These are phyloP conservation scores for Aspergillus diversus DNA, from an alignment of 495 filamentous ascomycete genomes.

Conservation along the genomic window DNA sequence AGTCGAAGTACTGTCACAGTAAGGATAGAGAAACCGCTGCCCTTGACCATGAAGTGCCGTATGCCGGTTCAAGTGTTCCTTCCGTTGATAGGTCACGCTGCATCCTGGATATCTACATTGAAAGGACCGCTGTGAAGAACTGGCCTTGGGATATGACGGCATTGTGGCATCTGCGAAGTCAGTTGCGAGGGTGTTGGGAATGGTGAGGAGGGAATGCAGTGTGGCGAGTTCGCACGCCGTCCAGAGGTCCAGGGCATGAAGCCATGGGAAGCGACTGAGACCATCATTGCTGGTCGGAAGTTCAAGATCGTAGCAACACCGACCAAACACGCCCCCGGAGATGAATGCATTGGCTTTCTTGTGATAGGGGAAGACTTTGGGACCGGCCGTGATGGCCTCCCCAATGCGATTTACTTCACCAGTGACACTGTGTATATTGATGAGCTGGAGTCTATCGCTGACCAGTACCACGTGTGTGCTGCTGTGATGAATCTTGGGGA, in stretches of 20 bases:
- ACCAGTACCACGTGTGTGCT: conserved; percentile 27
- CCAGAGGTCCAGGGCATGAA: conserved; percentile 46
- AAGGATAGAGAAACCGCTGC: too few relatives aligned
- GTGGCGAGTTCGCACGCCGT: too few relatives aligned
- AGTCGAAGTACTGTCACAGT: too few relatives aligned
- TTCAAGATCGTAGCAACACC: conserved; percentile 9
- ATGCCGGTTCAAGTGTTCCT: too few relatives aligned
- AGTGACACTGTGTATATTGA: conserved; percentile 58
- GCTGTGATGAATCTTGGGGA: conserved; percentile 37
- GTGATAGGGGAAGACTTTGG: conserved; percentile 40
- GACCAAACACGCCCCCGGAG: conserved; percentile 9
- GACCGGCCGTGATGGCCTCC: conserved; percentile 34
- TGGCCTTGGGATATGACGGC: too few relatives aligned
- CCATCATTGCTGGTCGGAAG: not conserved
- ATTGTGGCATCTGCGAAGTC: too few relatives aligned
- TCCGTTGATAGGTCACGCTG: too few relatives aligned
- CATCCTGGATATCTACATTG: too few relatives aligned
- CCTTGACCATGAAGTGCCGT: too few relatives aligned
- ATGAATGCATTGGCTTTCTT: conserved; percentile 11
- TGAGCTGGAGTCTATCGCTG: conserved; percentile 36
- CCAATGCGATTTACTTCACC: conserved; percentile 59
- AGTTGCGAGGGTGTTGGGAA: too few relatives aligned
- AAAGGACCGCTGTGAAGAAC: too few relatives aligned
- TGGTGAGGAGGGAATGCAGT: too few relatives aligned
- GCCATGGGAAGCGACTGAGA: conserved; percentile 18